phyloP scores from a whole-genome alignment of 1,139 yeast genomes.

The Nadsonia commutata region DNA sequence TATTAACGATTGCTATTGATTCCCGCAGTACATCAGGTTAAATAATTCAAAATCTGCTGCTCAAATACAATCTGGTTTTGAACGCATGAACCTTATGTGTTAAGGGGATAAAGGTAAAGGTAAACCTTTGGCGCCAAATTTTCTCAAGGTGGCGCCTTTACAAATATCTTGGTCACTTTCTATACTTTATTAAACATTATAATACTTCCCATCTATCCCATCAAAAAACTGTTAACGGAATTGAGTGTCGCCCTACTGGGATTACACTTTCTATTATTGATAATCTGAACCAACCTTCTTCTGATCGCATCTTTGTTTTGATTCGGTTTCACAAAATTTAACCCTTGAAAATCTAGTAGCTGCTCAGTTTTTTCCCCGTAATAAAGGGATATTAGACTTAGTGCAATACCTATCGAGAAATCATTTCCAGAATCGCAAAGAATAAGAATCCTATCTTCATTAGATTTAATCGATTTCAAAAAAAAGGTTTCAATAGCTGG shows the following conservation, averaged over 20 bases:
- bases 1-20: too few species aligned
- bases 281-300: conserved; percentile 39
- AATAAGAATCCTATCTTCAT: conserved; percentile 23
- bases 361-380: conserved; percentile 32
- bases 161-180: too few species aligned
- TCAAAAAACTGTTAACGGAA: conserved; percentile 17
- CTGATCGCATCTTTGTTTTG: conserved; percentile 37
- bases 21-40: too few species aligned
- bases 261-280: conserved; percentile 34
- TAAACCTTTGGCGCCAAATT: too few species aligned
- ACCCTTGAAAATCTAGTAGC: conserved; percentile 7
- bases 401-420: conserved; percentile 44
- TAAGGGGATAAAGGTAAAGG: too few species aligned
- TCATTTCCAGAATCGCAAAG: conserved; percentile 57
- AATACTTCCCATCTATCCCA: conserved; percentile 13
- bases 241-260: conserved; percentile 72
- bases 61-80: too few species aligned
- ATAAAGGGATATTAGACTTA: conserved; percentile 35
- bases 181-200: too few species aligned
- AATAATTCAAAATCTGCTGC: too few species aligned
- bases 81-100: too few species aligned
- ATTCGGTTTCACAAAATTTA: conserved; percentile 21
- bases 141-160: too few species aligned
- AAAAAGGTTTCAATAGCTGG: conserved; percentile 19
- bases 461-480: neutral